Evolutionary conservation across 1,139 yeast genomes (phyloP), one percentile per base, ranked within the genome.

Genomic region (Geotrichum carabidarum): DNA sequence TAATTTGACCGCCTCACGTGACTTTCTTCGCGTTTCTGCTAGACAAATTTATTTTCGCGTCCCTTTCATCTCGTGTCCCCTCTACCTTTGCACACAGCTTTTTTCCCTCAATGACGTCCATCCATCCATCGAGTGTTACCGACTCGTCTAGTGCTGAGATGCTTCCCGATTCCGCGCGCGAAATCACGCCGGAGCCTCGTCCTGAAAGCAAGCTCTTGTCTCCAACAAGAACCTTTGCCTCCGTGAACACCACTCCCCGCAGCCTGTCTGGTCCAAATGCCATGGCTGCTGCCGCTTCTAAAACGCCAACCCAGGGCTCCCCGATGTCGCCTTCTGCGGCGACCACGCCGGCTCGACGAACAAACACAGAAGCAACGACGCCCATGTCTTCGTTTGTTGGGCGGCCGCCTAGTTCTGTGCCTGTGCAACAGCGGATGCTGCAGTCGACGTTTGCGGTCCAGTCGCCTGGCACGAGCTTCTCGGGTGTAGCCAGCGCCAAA

Each of bases 351-450:
- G 42, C 49, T 14, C 2, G 38, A 17, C 11, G 49, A 18, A 30
- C n/a, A 8, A 35, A 36, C 7, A 17, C 44, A 15, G 48, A 32
- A 42, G 30, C 44, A 30, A 43, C 44, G 14, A 46, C 54, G 9
- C 50, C 46, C 12, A 36, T 30, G 9, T 46, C 54, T 17, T 34
- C 44, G 4, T 43, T 47, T 42, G 51, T 45, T 11, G 55, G 55
- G 8, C 51, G 55, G n/a, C 55, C 55, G 35, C 51, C 55, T 4
- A 52, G 37, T 27, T 44, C 55, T 2, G 51, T 52, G 11, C 51
- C 55, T 4, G 40, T 43, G 18, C 50, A 52, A 32, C 55, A 52
- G 51, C 50, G 55, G 17, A 52, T 44, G 51, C 50, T 52, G 12
- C 55, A 52, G 30, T 47, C 55, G 15, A 52, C 55, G 6, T 52